Base-by-base conservation (phyloP, 441 rosid species). In the Euphorbia schlechtendalii region DNA sequence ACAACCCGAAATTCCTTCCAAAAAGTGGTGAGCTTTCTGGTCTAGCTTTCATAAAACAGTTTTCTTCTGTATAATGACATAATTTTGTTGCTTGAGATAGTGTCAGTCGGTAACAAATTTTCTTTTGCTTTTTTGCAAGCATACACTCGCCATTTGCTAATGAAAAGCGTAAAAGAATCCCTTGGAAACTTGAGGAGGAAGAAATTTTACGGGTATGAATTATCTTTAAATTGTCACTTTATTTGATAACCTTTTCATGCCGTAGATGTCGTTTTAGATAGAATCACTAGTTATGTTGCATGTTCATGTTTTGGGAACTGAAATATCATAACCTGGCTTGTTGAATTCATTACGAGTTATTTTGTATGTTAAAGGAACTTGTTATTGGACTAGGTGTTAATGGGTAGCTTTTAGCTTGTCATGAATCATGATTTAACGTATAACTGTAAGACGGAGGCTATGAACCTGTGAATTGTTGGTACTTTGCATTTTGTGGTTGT, bases 131-230 rank as follows among this genome's bases (percentile, higher is more conserved):
- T 20, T 59, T 27, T 75, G 68, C 74, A 74, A n/a, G 81, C 64
- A 38, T 41, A 17, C 59, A 51, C 55, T 43, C 68, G 28, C 38
- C 43, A 34, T 30, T 65, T 72, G 17, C 56, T 58, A 58, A 28
- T 25, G 84, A 32, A 65, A 84, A 75, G 77, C 80, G 86, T 21
- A 82, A 71, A 69, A 76, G 84, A 63, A 20, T 68, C 11, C 36
- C 51, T 22, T 90, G 90, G 92, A 80, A 71, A 20, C 56, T 71
- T 41, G 84, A 77, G 62, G 96, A 86, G 69, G 95, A 79, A 59
- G 65, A 22, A 36, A 48, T 24, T 32, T 72, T 70, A 30, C 59
- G 24, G 73, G 66, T 73, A 66, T 34, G 38, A 13, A 34, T 15
- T 14, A 58, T 25, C 48, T 43, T 57, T 3, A 5, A 1, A 25